A percentile compares a stretch with the other conserved stretches of the same genome.
Conservation (phyloP, 2,329 filamentous ascomycete species). For the Tolypocladium amazonense region DNA sequence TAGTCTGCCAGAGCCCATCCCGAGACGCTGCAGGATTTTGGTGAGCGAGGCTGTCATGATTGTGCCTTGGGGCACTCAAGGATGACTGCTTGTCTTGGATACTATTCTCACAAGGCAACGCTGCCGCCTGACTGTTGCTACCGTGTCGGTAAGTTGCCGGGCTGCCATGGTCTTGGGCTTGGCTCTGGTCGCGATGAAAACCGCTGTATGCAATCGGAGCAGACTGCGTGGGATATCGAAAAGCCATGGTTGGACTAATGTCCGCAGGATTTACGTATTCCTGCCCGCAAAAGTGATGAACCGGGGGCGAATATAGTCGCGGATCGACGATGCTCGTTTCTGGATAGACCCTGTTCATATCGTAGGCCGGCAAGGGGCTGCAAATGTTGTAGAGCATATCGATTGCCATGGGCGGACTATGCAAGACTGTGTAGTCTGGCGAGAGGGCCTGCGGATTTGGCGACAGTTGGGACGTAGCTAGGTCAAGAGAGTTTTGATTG, state of each 20-base stretch:
- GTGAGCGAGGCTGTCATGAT: too few species aligned
- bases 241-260: background rate
- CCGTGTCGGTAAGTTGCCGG: background rate
- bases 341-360: background rate
- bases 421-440: background rate
- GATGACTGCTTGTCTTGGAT: background rate
- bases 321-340: background rate
- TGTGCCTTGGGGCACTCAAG: background rate
- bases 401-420: conserved; percentile 5
- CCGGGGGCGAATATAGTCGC: background rate
- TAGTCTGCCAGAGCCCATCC: background rate
- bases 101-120: background rate
- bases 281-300: background rate
- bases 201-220: background rate
- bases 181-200: background rate
- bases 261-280: background rate
- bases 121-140: background rate
- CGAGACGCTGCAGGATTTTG: background rate
- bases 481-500: background rate
- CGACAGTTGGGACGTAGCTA: background rate
- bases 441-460: background rate
- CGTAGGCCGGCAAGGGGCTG: background rate
- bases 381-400: background rate
- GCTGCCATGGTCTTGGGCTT: background rate
- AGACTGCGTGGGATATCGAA: background rate